A percentile compares a stretch with the other conserved stretches of the same genome.
These are phyloP conservation scores for Melastoma malabathricum DNA, from an alignment of 345 rosid species.

Conservation along the genomic window DNA sequence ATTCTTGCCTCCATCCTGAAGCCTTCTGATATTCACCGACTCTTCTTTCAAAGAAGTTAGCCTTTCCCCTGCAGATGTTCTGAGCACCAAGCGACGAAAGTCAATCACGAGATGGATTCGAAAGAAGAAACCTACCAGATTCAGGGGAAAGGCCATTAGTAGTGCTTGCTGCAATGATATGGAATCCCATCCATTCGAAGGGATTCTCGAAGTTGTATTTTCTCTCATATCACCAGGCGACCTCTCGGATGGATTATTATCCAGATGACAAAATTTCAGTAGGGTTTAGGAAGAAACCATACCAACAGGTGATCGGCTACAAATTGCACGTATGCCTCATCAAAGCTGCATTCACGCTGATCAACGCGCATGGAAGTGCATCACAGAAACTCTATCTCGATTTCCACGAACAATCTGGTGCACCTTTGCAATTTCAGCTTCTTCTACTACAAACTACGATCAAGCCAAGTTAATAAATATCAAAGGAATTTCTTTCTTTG, in stretches of 20 bases:
- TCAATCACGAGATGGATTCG: background rate
- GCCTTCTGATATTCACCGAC: conserved; percentile 92
- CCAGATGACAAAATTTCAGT: too few species aligned
- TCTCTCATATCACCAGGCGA: conserved; percentile 49
- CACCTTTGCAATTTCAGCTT: conserved; percentile 47
- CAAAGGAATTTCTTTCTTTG: background rate
- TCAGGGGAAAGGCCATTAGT: background rate
- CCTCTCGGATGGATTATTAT: conserved; percentile 14
- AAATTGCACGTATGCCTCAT: conserved; percentile 92
- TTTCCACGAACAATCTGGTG: conserved; percentile 60
- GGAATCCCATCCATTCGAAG: conserved; percentile 93
- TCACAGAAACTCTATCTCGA: conserved; percentile 83
- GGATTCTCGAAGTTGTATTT: conserved; percentile 68
- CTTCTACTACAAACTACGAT: conserved; percentile 46
- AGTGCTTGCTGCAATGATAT: conserved; percentile 79
- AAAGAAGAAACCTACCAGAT: background rate
- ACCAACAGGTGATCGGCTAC: conserved; percentile 89
- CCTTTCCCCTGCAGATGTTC: conserved; percentile 44
- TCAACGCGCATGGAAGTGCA: conserved; percentile 79
- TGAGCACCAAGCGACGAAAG: background rate
- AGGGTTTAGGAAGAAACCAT: conserved; percentile 5
- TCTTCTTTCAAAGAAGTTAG: conserved; percentile 80
- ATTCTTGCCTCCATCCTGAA: conserved; percentile 49
- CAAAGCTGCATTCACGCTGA: conserved; percentile 76
- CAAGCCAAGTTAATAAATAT: background rate